These are phyloP conservation scores for Penicillium janthinellum DNA, from an alignment of 2,329 filamentous ascomycete species.

Conservation along the genomic window DNA sequence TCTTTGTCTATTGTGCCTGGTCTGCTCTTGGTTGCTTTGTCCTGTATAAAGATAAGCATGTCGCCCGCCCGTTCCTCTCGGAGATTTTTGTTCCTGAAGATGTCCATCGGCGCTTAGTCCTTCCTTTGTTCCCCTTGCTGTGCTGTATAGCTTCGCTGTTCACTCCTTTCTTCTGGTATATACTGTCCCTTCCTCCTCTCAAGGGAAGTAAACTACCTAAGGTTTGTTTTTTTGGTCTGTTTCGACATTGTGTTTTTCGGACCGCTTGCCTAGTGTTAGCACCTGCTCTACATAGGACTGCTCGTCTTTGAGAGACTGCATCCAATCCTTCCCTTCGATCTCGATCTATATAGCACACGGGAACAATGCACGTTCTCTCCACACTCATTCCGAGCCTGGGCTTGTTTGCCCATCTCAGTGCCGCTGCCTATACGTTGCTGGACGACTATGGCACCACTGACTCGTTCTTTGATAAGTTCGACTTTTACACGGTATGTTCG, in stretches of 20 bases:
- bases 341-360: constrained; percentile 5
- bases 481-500: constrained; percentile 52
- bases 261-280: constrained; percentile 4
- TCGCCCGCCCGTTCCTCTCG: constrained; percentile 7
- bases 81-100: constrained; percentile 9
- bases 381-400: constrained; percentile 32
- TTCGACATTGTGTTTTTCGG: constrained; percentile 13
- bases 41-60: constrained; percentile 7
- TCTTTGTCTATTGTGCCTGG: constrained; percentile 7
- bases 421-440: constrained; percentile 45
- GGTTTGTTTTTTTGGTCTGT: not conserved
- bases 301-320: constrained; percentile 21
- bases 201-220: constrained; percentile 8
- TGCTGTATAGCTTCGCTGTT: constrained; percentile 13
- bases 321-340: constrained; percentile 10
- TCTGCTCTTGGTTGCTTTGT: not conserved
- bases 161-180: constrained; percentile 19
- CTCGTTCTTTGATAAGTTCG: constrained; percentile 56
- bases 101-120: constrained; percentile 13
- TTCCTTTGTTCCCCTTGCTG: constrained; percentile 16
- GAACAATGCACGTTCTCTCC: constrained; percentile 32
- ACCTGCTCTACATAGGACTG: constrained; percentile 6
- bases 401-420: constrained; percentile 34
- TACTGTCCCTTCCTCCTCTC: constrained; percentile 9
- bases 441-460: constrained; percentile 50